Conservation (phyloP, 2,329 filamentous ascomycete species). For the Periconia sp. region DNA sequence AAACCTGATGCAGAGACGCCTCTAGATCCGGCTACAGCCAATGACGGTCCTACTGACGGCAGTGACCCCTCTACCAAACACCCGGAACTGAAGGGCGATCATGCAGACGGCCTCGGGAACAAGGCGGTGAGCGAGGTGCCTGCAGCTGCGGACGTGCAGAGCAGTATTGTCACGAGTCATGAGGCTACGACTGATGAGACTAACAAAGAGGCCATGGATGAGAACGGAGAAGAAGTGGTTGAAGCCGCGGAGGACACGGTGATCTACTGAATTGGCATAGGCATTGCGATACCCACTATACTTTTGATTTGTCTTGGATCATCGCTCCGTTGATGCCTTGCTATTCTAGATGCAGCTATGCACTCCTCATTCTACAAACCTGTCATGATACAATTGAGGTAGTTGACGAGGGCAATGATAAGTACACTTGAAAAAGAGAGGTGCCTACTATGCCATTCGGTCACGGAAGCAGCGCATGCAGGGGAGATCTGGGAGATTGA, state of each 20-base stretch:
- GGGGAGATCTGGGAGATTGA: too few relatives aligned
- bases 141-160: constrained; percentile 24
- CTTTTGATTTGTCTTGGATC: constrained; percentile 8
- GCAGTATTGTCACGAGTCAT: constrained; percentile 21
- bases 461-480: too few relatives aligned
- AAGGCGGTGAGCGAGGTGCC: constrained; percentile 23
- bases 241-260: constrained; percentile 90
- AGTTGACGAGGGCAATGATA: too few relatives aligned
- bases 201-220: constrained; percentile 63
- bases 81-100: constrained; percentile 33
- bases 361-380: too few relatives aligned
- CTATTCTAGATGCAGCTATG: too few relatives aligned
- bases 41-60: constrained; percentile 31
- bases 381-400: too few relatives aligned
- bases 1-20: constrained; percentile 27
- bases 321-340: constrained; percentile 10
- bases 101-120: constrained; percentile 21
- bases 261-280: constrained; percentile 69
- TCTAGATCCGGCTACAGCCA: constrained; percentile 22
- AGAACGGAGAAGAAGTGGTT: constrained; percentile 77
- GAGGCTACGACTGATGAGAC: constrained; percentile 41
- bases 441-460: too few relatives aligned
- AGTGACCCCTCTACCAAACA: constrained; percentile 25
- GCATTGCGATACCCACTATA: neutral
- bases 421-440: too few relatives aligned